Conservation (phyloP, 768 basidiomycete species). For the Leccinum subgranulosum region DNA sequence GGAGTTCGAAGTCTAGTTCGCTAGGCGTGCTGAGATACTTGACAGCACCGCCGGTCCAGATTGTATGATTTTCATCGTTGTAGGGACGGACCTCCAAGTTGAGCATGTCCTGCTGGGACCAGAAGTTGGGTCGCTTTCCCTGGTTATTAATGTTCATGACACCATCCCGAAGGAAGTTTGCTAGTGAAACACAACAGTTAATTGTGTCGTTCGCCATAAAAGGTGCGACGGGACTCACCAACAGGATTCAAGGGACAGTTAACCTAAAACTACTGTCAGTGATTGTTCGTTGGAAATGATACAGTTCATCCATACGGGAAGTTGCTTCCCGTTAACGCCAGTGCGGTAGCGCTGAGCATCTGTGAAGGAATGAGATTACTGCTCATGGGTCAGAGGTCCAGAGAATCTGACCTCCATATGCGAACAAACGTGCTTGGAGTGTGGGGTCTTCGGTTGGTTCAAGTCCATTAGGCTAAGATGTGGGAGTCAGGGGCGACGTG, state of each 20-base stretch:
- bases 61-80: conserved; percentile 39
- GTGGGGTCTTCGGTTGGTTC: conserved; percentile 57
- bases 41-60: conserved; percentile 41
- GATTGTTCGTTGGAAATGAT: not conserved
- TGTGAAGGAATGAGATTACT: not conserved
- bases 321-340: conserved; percentile 38
- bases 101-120: conserved; percentile 35
- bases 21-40: conserved; percentile 34
- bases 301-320: conserved; percentile 24
- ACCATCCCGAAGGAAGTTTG: conserved; percentile 40
- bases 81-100: conserved; percentile 33
- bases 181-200: conserved; percentile 10
- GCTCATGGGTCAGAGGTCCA: not conserved
- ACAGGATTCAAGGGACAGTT: conserved; percentile 39
- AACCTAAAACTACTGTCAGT: conserved; percentile 16
- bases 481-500: not conserved
- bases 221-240: conserved; percentile 21
- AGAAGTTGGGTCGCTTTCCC: conserved; percentile 39
- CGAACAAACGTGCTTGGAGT: conserved; percentile 55
- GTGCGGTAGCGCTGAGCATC: conserved; percentile 40
- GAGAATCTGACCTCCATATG: conserved; percentile 43
- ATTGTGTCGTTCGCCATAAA: too few species aligned
- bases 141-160: conserved; percentile 36
- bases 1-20: conserved; percentile 40
- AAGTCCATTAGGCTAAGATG: conserved; percentile 28